phyloP scores from a whole-genome alignment of 139 green algal genomes.

The Haematococcus sp. region DNA sequence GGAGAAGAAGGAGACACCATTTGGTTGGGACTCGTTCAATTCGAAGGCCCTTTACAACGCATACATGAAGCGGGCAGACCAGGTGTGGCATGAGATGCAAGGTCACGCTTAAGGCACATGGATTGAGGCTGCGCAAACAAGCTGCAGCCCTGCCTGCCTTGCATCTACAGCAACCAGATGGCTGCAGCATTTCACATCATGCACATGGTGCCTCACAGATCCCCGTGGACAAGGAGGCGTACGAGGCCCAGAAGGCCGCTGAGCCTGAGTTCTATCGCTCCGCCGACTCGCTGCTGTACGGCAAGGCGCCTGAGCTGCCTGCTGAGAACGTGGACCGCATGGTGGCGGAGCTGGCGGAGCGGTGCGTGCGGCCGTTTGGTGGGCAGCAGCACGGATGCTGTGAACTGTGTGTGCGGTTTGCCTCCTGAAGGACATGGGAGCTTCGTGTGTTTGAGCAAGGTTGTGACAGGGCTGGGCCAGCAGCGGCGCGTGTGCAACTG shows the following conservation, averaged over 20 bases:
- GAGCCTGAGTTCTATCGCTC: conserved; percentile 81
- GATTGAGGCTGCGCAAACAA: no score
- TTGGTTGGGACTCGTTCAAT: conserved; percentile 77
- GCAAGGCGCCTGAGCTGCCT: conserved; percentile 46
- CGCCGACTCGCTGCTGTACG: conserved; percentile 74
- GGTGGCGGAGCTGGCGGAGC: conserved; percentile 84
- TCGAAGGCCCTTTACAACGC: conserved; percentile 68
- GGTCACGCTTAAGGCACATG: not conserved
- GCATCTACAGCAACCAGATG: not conserved
- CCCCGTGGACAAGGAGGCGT: conserved; percentile 60
- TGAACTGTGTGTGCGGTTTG: no score
- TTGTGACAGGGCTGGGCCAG: no score
- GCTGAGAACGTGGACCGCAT: conserved; percentile 85
- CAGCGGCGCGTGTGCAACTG: no score
- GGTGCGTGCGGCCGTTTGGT: no score
- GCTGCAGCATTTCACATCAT: not conserved
- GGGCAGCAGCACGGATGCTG: no score
- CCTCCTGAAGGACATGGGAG: no score
- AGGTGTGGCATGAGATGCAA: conserved; percentile 31
- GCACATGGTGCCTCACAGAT: not conserved
- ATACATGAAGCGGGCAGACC: conserved; percentile 81
- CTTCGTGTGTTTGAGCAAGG: no score
- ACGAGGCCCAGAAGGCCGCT: conserved; percentile 72
- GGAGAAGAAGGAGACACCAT: conserved; percentile 71
- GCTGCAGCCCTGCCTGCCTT: not conserved